These are phyloP conservation scores for Termitomyces sp. DNA, from an alignment of 768 basidiomycete genomes.

Conservation along the genomic window DNA sequence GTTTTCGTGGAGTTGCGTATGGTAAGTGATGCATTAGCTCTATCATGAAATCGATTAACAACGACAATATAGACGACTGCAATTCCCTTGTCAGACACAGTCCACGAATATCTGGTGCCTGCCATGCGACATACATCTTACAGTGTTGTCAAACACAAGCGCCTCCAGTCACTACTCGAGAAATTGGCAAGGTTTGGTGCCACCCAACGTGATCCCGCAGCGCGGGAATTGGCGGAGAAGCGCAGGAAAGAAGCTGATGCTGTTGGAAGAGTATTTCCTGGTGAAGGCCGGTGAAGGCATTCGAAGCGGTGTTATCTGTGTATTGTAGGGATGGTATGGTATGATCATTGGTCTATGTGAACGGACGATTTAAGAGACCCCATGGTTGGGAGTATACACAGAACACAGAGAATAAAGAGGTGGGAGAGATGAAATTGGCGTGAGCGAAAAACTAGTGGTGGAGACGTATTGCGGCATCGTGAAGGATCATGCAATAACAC, in stretches of 20 bases:
- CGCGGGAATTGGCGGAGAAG: constrained; percentile 64
- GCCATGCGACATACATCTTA: constrained; percentile 64
- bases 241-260: constrained; percentile 75
- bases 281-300: constrained; percentile 46
- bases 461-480: constrained; percentile 52
- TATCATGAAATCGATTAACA: constrained; percentile 7
- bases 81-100: constrained; percentile 65
- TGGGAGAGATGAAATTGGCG: constrained; percentile 26
- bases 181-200: constrained; percentile 70
- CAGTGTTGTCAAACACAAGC: constrained; percentile 60
- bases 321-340: constrained; percentile 11
- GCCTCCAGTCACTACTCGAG: constrained; percentile 68
- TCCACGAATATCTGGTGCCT: constrained; percentile 78
- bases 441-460: constrained; percentile 35
- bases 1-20: constrained; percentile 78
- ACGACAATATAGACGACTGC: constrained; percentile 49
- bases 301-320: neutral
- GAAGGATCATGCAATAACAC: constrained; percentile 55
- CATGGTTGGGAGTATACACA: constrained; percentile 24
- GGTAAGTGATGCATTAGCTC: constrained; percentile 40
- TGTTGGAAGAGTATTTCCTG: constrained; percentile 69
- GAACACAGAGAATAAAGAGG: constrained; percentile 23
- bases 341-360: constrained; percentile 31
- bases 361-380: constrained; percentile 23
- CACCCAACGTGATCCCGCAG: constrained; percentile 49